phyloP scores from a whole-genome alignment of 768 basidiomycete genomes.

The Lactifluus subvellereus region DNA sequence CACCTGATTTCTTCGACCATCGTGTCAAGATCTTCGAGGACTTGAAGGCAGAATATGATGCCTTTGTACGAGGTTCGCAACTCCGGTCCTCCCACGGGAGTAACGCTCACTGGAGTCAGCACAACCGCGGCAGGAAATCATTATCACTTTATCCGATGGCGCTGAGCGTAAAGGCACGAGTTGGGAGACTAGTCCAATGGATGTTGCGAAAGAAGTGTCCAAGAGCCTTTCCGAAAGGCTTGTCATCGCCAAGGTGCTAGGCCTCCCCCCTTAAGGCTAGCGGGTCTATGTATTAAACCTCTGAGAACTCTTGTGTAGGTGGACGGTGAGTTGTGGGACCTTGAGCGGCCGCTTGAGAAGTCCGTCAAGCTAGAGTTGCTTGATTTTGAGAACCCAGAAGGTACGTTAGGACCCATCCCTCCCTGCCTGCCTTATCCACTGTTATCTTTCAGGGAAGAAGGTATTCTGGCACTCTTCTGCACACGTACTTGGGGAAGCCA shows the following conservation, averaged over 20 bases:
- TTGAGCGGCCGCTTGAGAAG: slow-evolving; percentile 88
- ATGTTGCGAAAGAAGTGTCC: slow-evolving; percentile 81
- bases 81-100: neutral
- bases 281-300: slow-evolving; percentile 5
- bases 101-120: slow-evolving; percentile 35
- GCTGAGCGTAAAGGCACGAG: slow-evolving; percentile 75
- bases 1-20: slow-evolving; percentile 82
- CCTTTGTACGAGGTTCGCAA: slow-evolving; percentile 64
- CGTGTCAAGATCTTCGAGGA: slow-evolving; percentile 87
- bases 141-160: slow-evolving; percentile 82
- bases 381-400: slow-evolving; percentile 91
- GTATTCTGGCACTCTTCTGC: slow-evolving; percentile 99
- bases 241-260: slow-evolving; percentile 84
- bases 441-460: slow-evolving; percentile 62
- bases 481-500: slow-evolving; percentile 94
- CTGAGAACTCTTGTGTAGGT: slow-evolving; percentile 43
- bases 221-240: slow-evolving; percentile 82
- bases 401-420: slow-evolving; percentile 32
- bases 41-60: slow-evolving; percentile 78
- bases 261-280: neutral
- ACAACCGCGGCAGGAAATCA: slow-evolving; percentile 80
- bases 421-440: neutral
- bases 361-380: slow-evolving; percentile 77
- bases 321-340: slow-evolving; percentile 84
- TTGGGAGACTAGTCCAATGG: slow-evolving; percentile 94